Percentiles rank a stretch among this genome's conserved stretches.
These are phyloP conservation scores for Vitis rupestris DNA, from an alignment of 164 flowering plant genomes.

Conservation along the genomic window DNA sequence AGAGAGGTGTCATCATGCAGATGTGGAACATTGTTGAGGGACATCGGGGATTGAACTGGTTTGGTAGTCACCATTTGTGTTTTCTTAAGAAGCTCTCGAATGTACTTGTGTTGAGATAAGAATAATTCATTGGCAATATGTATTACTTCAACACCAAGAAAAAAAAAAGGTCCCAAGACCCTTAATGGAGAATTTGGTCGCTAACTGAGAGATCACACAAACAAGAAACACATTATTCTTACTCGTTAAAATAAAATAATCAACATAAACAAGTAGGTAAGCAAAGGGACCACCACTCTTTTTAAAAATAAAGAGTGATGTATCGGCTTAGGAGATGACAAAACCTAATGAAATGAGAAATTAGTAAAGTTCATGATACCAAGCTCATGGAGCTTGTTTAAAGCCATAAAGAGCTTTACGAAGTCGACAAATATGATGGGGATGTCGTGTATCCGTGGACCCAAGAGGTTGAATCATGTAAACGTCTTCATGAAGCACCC, in stretches of 20 bases:
- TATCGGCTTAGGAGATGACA: not conserved
- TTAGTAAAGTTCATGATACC: constrained; percentile 1
- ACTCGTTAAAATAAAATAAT: constrained; percentile 8
- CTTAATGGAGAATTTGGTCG: constrained; percentile 8
- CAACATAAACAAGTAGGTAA: constrained; percentile 15
- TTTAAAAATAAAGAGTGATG: not conserved
- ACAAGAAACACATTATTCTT: not conserved
- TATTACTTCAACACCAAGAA: constrained; percentile 19
- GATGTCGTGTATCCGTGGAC: no score
- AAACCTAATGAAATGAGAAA: constrained; percentile 2
- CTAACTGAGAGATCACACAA: not conserved
- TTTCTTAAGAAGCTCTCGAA: not conserved
- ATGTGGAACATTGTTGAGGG: not conserved
- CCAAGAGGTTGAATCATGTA: no score
- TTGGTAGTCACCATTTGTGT: constrained; percentile 10
- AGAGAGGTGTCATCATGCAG: no score
- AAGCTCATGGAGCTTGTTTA: constrained; percentile 6
- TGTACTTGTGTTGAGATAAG: no score
- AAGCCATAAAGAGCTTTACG: not conserved
- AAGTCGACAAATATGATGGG: not conserved
- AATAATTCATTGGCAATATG: not conserved
- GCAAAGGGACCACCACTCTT: not conserved
- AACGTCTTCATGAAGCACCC: no score
- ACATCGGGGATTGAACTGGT: not conserved
- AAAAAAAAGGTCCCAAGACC: constrained; percentile 8